These are phyloP conservation scores for Aspergillus hiratsukae DNA, from an alignment of 2,329 filamentous ascomycete species.

Conservation along the genomic window DNA sequence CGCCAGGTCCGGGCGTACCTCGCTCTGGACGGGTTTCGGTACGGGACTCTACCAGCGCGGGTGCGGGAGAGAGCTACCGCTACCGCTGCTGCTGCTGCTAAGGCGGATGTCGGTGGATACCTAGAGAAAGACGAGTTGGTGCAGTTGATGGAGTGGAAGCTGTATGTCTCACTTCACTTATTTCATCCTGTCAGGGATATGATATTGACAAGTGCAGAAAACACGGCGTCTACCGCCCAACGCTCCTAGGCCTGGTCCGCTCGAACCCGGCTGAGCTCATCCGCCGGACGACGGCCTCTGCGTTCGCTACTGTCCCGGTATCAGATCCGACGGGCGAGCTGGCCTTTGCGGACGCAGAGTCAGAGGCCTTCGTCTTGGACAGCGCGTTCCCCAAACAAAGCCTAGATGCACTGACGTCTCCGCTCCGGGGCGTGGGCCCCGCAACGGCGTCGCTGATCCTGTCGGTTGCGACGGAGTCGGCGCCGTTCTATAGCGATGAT, in stretches of 20 bases:
- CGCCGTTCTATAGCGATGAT: conserved; percentile 44
- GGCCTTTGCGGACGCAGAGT: neutral
- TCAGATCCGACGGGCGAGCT: neutral
- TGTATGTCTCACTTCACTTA: conserved; percentile 27
- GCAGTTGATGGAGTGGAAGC: conserved; percentile 42
- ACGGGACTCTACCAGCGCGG: conserved; percentile 26
- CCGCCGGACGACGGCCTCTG: conserved; percentile 22
- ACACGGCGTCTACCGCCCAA: conserved; percentile 38
- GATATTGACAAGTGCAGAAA: conserved; percentile 21
- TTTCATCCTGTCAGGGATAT: neutral
- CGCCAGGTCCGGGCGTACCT: conserved; percentile 22
- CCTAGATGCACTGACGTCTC: conserved; percentile 30
- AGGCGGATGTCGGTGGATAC: conserved; percentile 4
- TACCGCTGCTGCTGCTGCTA: conserved; percentile 8
- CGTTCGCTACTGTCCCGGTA: conserved; percentile 21
- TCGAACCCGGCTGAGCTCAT: conserved; percentile 28
- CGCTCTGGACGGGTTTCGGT: conserved; percentile 36
- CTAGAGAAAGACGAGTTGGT: conserved; percentile 34
- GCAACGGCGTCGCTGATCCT: conserved; percentile 43
- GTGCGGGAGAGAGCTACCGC: conserved; percentile 16
- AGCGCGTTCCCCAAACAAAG: conserved; percentile 26
- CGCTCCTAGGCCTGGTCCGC: conserved; percentile 37
- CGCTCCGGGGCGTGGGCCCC: conserved; percentile 38
- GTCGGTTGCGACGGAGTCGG: conserved; percentile 24
- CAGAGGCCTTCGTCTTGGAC: neutral